A percentile compares a stretch with the other conserved stretches of the same genome.
Conservation (phyloP, 2,329 filamentous ascomycete genomes). For the Parastagonospora avenae region DNA sequence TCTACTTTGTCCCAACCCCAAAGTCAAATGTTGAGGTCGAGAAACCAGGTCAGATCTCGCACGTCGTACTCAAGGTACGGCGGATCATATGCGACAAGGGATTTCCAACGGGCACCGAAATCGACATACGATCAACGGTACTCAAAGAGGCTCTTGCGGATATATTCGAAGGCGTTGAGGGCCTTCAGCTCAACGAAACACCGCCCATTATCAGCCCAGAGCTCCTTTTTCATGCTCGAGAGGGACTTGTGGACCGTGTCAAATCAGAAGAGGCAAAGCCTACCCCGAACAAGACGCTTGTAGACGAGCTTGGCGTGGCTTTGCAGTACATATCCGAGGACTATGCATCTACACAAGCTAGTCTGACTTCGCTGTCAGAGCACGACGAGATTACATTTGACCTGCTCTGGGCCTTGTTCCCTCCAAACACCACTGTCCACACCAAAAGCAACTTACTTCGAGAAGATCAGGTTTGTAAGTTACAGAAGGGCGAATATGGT, state of each 20-base stretch:
- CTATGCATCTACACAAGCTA: constrained; percentile 8
- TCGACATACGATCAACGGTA: constrained; percentile 14
- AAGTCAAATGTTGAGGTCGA: constrained; percentile 1
- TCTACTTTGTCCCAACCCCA: constrained; percentile 12
- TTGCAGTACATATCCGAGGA: constrained; percentile 17
- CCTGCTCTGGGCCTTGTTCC: constrained; percentile 20
- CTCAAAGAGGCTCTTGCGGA: constrained; percentile 12
- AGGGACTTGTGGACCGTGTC: constrained; percentile 9
- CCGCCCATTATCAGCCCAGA: constrained; percentile 16
- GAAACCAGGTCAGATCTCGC: constrained; percentile 5
- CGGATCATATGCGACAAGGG: constrained; percentile 16
- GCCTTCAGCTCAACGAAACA: constrained; percentile 12
- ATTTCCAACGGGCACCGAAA: constrained; percentile 9
- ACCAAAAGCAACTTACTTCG: constrained; percentile 8
- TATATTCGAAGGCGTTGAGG: constrained; percentile 13
- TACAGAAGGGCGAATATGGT: constrained; percentile 7
- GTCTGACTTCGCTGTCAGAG: constrained; percentile 1
- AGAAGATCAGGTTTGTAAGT: constrained; percentile 11
- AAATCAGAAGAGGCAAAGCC: constrained; percentile 9
- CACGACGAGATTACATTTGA: constrained; percentile 21
- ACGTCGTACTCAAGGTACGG: constrained; percentile 15
- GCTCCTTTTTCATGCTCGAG: constrained; percentile 14
- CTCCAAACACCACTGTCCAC: constrained; percentile 12
- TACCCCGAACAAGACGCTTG: constrained; percentile 7
- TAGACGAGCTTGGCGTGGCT: constrained; percentile 14